A percentile compares a stretch with the other conserved stretches of the same genome.
phyloP scores from a whole-genome alignment of 805 yeast genomes.

The Candida caryicola region DNA sequence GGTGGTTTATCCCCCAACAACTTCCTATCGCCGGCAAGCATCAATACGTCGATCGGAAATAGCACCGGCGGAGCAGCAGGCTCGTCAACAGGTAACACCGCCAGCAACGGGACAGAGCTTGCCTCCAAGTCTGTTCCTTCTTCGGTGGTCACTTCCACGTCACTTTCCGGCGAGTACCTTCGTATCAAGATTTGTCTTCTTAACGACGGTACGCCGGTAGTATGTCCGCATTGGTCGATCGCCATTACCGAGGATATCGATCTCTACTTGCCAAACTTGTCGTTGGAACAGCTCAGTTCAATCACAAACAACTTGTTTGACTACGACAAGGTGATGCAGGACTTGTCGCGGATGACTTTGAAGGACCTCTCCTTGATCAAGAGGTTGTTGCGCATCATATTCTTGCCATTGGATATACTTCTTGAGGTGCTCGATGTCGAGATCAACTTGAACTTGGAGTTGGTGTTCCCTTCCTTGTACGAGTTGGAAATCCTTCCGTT shows the following conservation, averaged over 20 bases:
- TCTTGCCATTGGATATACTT: conserved; percentile 59
- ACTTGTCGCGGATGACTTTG: conserved; percentile 35
- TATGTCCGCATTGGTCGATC: conserved; percentile 66
- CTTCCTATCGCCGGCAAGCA: conserved; percentile 35
- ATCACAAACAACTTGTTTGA: conserved; percentile 40
- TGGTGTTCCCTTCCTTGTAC: conserved; percentile 66
- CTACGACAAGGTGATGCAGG: conserved; percentile 37
- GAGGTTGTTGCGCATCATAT: conserved; percentile 44
- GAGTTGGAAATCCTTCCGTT: conserved; percentile 41
- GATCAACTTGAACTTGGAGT: conserved; percentile 69
- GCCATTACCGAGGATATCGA: conserved; percentile 49
- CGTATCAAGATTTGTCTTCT: conserved; percentile 67
- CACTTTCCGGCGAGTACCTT: conserved; percentile 77
- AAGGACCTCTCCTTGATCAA: conserved; percentile 41
- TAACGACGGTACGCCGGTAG: conserved; percentile 82
- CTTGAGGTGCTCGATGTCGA: conserved; percentile 53
- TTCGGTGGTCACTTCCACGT: conserved; percentile 87
- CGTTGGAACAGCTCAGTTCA: conserved; percentile 42
- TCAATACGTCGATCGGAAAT: conserved; percentile 14
- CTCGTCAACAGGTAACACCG: neutral
- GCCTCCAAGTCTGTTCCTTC: conserved; percentile 28
- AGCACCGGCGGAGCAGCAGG: conserved; percentile 6
- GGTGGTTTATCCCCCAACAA: conserved; percentile 43
- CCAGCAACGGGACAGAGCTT: conserved; percentile 10
- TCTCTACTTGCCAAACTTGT: conserved; percentile 60